Percentiles rank a stretch among this genome's conserved stretches.
Conservation (phyloP, 805 yeast species). For the Starmerella gropengiesseri region DNA sequence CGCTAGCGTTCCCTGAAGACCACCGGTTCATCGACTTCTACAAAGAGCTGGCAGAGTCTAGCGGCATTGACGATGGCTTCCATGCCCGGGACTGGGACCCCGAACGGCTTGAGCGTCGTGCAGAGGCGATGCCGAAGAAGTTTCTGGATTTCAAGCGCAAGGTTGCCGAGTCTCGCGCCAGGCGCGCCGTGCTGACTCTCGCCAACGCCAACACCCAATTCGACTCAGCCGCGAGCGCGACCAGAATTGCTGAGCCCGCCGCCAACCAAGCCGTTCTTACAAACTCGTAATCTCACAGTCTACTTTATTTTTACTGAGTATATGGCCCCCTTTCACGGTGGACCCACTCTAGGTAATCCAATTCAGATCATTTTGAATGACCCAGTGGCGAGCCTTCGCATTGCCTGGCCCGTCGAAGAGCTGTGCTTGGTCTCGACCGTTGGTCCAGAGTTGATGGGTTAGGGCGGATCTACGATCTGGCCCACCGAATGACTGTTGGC, state of each 20-base stretch:
- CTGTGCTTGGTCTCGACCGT: not conserved
- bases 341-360: too few relatives aligned
- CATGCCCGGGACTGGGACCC: not conserved
- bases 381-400: too few relatives aligned
- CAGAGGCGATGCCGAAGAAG: constrained; percentile 1
- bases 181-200: not conserved
- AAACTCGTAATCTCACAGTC: too few relatives aligned
- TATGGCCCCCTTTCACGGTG: too few relatives aligned
- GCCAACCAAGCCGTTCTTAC: too few relatives aligned
- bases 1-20: constrained; percentile 45
- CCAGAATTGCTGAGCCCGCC: not conserved
- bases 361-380: too few relatives aligned
- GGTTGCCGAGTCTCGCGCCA: constrained; percentile 1
- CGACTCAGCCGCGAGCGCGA: too few relatives aligned
- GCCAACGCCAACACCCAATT: too few relatives aligned
- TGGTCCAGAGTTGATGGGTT: not conserved
- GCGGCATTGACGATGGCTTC: not conserved
- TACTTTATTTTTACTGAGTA: too few relatives aligned
- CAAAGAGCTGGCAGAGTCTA: not conserved
- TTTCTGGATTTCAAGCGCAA: constrained; percentile 3
- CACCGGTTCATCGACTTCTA: constrained; percentile 38
- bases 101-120: not conserved
- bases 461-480: not conserved
- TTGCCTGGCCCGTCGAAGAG: too few relatives aligned
- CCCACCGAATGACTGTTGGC: too few relatives aligned